Percentiles rank a stretch among this genome's conserved stretches.
Conservation (phyloP, 352 stramenopile genomes). For the Aphanomyces stellatus region DNA sequence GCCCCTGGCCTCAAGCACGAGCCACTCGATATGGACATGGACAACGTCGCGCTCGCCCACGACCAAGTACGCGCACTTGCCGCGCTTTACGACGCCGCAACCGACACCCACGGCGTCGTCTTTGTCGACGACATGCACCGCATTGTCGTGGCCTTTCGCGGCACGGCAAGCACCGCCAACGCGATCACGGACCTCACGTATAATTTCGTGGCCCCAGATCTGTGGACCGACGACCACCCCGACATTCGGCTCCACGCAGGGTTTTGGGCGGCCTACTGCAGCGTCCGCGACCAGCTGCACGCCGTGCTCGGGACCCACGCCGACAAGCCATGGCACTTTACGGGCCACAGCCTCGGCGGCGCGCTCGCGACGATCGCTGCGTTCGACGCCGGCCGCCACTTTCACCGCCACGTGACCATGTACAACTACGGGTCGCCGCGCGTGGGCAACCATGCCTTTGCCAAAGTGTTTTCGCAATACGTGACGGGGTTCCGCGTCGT, state of each 20-base stretch:
- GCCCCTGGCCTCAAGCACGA: not conserved
- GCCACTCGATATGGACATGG: not conserved
- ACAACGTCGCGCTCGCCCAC: not conserved
- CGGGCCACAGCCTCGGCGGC: constrained; percentile 8
- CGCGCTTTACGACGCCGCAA: not conserved
- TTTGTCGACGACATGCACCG: not conserved
- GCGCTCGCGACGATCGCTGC: constrained; percentile 3
- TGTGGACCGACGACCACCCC: not conserved
- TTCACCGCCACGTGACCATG: constrained; percentile 11
- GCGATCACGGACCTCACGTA: constrained; percentile 6
- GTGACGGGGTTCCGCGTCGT: constrained; percentile 20
- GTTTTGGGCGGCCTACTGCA: constrained; percentile 7
- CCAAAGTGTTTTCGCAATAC: constrained; percentile 2
- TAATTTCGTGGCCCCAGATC: not conserved
- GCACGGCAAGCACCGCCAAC: not conserved
- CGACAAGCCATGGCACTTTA: not conserved
- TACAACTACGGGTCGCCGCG: constrained; percentile 29
- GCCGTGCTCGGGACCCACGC: not conserved
- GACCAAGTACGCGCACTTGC: not conserved
- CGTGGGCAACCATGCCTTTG: constrained; percentile 26
- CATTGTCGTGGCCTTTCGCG: not conserved
- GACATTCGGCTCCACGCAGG: not conserved
- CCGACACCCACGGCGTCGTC: constrained; percentile 10
- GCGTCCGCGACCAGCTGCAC: not conserved
- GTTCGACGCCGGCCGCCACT: not conserved